Base-by-base conservation (phyloP, 495 filamentous ascomycete species). In the Penicillium pancosmium region DNA sequence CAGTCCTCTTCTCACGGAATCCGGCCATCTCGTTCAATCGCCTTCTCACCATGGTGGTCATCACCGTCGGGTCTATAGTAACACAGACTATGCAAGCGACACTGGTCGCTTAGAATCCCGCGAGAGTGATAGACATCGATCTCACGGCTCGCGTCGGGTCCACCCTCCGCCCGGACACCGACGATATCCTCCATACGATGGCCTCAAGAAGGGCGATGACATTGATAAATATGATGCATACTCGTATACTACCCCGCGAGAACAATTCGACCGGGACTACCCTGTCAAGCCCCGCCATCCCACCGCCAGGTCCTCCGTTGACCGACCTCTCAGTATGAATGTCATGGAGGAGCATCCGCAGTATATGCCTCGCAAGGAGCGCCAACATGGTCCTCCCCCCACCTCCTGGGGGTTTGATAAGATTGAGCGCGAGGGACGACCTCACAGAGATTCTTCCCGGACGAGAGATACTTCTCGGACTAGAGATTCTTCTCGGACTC, bases 181-280 rank as follows among this genome's bases (percentile, higher is more conserved):
- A 56, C 70, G 68, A 27, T 69, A 77, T 47, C 71, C 69, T 25
- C 61, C 68, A 3, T 69, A 68, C 15, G 68, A 67, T 21, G 68
- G 68, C 7, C 58, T 70, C 50, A 67, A 71, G 46, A 78, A 83
- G 36, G 73, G 81, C 12, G 84, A 87, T 50, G 87, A 87, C 66
- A 83, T 86, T 52, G 86, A 87, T 40, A 79, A 86, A 41, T 73
- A 74, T 47, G 69, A 78, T 64, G 85, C 85, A 2, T 91, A 86
- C 65, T 88, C 88, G 49, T 91, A 91, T 60, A 91, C 88, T 5
- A 87, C 84, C 25, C 84, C 86, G 9, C 79, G 84, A 60, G 88
- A 91, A 57, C 76, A 89, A 50, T 87, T 85, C 35, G 80, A 88
- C 41, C 85, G 85, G 47, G 88, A 91, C 57, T 77, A 84, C 72